Evolutionary conservation across 2,329 filamentous ascomycete species (phyloP), one percentile per base, ranked within the genome.

Genomic region (Dactylellina haptotyla): DNA sequence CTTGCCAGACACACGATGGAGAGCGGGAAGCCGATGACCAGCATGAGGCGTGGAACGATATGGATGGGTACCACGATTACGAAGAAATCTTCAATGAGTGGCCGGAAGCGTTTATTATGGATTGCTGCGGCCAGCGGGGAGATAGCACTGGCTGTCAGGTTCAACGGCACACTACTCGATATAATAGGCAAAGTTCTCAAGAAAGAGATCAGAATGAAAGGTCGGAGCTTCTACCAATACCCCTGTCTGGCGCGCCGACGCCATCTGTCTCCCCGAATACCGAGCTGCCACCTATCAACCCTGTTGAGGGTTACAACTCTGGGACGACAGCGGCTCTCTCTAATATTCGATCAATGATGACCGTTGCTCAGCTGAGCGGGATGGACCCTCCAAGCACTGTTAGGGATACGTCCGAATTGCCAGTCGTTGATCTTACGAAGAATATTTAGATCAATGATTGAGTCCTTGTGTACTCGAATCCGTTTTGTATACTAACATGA

Each of bases 51-150:
- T 65, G 50, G 51, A 51, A 9, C 2, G 62, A 57, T 32, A 41
- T 48, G 8, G 37, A 32, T 2, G 62, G 62, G 14, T 39, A 57
- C 34, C 28, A 14, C 1, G 43, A 66, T 14, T 53, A 66, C 25
- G 62, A 66, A 23, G 62, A 66, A n/a, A 56, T 66, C 30, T 66
- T 66, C 18, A 58, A 48, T 14, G 53, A 58, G 48, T 4, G 12
- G n/a, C 62, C 62, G 14, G 51, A 66, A 2, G 53, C 30, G 0
- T 67, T 67, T 25, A 34, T 67, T 3, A 58, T 58, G 63, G 30
- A 59, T 1, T 67, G 63, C 34, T 67, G 63, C 53, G 53, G 53
- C 1, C 9, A 45, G 9, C 34, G 51, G n/a, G 63, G 63, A 9
- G 63, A 59, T 45, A 67, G n/a, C 12, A n/a, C 9, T 1, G 63